phyloP scores from a whole-genome alignment of 768 basidiomycete species.

The Leccinum broughii region DNA sequence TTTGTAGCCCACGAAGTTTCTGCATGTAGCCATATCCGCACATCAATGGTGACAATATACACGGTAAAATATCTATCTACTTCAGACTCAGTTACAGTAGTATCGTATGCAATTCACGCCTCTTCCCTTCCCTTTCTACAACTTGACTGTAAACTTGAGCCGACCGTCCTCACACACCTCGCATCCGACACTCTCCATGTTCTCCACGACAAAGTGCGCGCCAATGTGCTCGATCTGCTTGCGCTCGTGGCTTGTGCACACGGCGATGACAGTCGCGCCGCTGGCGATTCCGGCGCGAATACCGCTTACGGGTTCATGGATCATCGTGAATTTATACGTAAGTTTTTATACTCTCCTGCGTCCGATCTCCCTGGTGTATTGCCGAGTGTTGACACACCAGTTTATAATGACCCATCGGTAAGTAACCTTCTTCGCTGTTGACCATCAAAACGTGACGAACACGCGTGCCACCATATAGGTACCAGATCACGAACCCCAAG shows the following conservation, averaged over 20 bases:
- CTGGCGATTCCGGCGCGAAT: conserved; percentile 71
- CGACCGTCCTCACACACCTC: conserved; percentile 40
- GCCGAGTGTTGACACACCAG: conserved; percentile 30
- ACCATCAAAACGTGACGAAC: neutral
- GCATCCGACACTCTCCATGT: conserved; percentile 51
- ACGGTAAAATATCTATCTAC: neutral
- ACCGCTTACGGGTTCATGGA: conserved; percentile 69
- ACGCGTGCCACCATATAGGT: conserved; percentile 18
- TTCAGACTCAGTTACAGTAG: neutral
- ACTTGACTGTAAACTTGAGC: conserved; percentile 45
- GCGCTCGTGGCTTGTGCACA: conserved; percentile 72
- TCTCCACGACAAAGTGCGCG: conserved; percentile 55
- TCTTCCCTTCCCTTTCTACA: conserved; percentile 10
- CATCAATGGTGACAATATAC: neutral
- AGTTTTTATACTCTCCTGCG: conserved; percentile 25
- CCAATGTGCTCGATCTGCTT: conserved; percentile 51
- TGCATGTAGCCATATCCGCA: neutral
- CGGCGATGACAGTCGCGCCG: conserved; percentile 70
- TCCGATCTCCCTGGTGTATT: neutral
- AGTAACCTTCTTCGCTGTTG: conserved; percentile 3
- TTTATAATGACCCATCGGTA: conserved; percentile 47
- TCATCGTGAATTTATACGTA: conserved; percentile 64
- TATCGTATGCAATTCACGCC: neutral
- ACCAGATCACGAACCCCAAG: conserved; percentile 35
- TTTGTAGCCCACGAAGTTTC: conserved; percentile 6